Evolutionary conservation across 768 basidiomycete genomes (phyloP).

Genomic region (Tricholoma terreum): DNA sequence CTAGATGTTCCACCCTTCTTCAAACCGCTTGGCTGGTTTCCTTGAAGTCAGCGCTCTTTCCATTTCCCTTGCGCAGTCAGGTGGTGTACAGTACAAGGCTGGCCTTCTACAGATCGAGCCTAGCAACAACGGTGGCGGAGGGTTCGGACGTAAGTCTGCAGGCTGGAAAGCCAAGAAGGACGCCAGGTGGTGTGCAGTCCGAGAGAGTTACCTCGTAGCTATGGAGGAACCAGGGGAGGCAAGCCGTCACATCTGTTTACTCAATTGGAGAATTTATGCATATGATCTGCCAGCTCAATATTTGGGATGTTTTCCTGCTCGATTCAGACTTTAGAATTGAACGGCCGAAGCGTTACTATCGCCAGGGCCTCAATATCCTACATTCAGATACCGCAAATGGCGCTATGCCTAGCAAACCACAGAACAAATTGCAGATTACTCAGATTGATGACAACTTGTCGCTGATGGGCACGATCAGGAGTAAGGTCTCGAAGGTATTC

Average conservation of each 20-base stretch:
- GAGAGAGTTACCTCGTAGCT: constrained; percentile 88
- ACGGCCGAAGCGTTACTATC: constrained; percentile 85
- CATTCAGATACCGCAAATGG: constrained; percentile 30
- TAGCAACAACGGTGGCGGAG: constrained; percentile 46
- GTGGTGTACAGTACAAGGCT: constrained; percentile 89
- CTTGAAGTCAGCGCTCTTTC: constrained; percentile 90
- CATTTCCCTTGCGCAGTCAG: constrained; percentile 71
- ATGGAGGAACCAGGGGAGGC: constrained; percentile 87
- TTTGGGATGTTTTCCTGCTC: constrained; percentile 93
- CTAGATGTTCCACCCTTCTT: constrained; percentile 94
- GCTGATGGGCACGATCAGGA: constrained; percentile 47
- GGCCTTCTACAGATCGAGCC: constrained; percentile 70
- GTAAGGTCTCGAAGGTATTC: constrained; percentile 44
- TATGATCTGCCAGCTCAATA: constrained; percentile 47
- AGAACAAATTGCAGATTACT: constrained; percentile 7
- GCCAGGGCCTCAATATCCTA: constrained; percentile 75
- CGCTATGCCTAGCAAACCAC: constrained; percentile 3
- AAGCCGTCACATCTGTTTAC: constrained; percentile 14
- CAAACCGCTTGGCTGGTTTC: constrained; percentile 86
- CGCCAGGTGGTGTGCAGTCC: constrained; percentile 85
- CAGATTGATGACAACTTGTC: constrained; percentile 33
- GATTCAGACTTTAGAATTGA: constrained; percentile 88
- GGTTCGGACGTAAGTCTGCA: constrained; percentile 64
- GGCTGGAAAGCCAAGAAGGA: constrained; percentile 59
- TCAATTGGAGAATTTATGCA: neutral